These are phyloP conservation scores for Dictyostelium discoideum DNA, from an alignment of 78 protist species.

Conservation along the genomic window DNA sequence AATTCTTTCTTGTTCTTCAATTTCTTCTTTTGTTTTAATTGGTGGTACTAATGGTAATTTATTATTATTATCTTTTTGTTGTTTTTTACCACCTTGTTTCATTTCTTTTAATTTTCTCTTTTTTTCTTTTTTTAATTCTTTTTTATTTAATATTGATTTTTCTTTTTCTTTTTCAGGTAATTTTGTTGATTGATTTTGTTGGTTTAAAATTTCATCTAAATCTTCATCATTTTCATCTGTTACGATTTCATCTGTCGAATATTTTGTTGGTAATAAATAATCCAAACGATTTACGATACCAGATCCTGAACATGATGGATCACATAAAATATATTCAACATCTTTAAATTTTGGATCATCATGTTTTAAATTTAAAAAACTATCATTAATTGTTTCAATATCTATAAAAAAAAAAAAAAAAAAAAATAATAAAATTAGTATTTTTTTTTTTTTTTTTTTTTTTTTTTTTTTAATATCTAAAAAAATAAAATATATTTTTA, in stretches of 20 bases:
- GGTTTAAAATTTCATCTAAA: constrained; percentile 28
- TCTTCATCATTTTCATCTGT: constrained; percentile 58
- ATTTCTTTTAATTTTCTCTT: constrained; percentile 7
- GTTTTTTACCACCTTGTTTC: constrained; percentile 4
- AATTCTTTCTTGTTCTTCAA: not conserved
- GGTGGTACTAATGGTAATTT: not conserved
- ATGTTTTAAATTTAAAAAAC: constrained; percentile 62
- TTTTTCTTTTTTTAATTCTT: constrained; percentile 21
- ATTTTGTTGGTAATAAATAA: constrained; percentile 60
- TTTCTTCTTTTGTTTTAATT: not conserved
- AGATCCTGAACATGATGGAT: constrained; percentile 83
- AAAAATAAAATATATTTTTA: not conserved
- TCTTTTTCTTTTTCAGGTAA: not conserved
- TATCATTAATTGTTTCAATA: constrained; percentile 69
- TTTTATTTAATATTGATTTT: constrained; percentile 8
- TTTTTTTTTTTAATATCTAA: too few species aligned
- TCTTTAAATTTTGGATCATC: constrained; percentile 70
- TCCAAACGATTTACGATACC: constrained; percentile 84
- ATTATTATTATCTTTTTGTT: not conserved
- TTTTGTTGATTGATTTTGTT: not conserved
- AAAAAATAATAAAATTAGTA: not conserved
- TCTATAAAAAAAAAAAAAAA: constrained; percentile 27
- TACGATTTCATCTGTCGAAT: not conserved
- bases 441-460: not conserved
- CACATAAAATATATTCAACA: constrained; percentile 76